phyloP scores from a whole-genome alignment of 805 yeast species.

The Debaryomyces tyrocola region DNA sequence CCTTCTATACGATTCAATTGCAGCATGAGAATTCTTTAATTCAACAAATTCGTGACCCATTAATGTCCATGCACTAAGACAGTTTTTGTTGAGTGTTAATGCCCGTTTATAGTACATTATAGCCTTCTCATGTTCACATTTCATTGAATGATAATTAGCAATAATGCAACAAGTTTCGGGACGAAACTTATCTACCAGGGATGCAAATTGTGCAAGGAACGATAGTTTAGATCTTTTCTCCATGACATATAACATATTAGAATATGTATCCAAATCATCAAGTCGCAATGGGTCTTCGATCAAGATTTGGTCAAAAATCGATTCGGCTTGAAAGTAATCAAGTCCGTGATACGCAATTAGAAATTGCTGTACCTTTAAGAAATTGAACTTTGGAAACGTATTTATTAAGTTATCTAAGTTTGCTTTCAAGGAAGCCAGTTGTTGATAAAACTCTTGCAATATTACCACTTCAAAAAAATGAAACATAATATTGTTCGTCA shows the following conservation, averaged over 20 bases:
- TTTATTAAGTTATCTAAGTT: conserved; percentile 49
- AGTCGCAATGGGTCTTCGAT: conserved; percentile 77
- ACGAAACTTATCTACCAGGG: conserved; percentile 78
- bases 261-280: conserved; percentile 89
- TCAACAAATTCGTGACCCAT: conserved; percentile 99
- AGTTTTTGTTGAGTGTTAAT: conserved; percentile 70
- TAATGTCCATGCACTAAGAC: conserved; percentile 92
- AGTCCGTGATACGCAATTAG: conserved; percentile 78
- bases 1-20: conserved; percentile 89
- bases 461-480: conserved; percentile 64
- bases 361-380: conserved; percentile 79
- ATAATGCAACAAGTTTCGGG: conserved; percentile 94
- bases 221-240: conserved; percentile 84
- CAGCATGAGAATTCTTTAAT: conserved; percentile 93
- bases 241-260: conserved; percentile 94
- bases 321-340: conserved; percentile 80
- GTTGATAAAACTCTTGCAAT: conserved; percentile 78
- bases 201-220: conserved; percentile 80
- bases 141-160: conserved; percentile 89
- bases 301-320: conserved; percentile 72
- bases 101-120: conserved; percentile 92
- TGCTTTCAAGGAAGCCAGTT: conserved; percentile 49
- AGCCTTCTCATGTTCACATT: conserved; percentile 93
- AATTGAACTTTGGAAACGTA: conserved; percentile 71
- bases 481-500: conserved; percentile 35